Base-by-base conservation (phyloP, 1,139 yeast genomes). In the Pichia sp. region DNA sequence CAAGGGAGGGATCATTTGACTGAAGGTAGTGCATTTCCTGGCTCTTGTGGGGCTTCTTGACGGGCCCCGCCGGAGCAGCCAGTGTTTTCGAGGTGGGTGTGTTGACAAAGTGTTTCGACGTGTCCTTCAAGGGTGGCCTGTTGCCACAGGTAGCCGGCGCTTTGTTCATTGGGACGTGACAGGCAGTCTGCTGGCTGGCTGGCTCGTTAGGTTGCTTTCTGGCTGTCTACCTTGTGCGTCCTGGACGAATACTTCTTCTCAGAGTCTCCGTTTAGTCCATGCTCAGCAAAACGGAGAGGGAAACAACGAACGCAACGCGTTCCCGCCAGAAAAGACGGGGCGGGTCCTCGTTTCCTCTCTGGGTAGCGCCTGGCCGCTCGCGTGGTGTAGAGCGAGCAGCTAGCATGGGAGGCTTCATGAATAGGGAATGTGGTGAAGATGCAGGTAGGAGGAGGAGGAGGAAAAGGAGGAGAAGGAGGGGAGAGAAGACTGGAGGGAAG, bases 71-170 rank as follows among this genome's bases (percentile, higher is more conserved):
- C 12, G 49, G 49, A 46, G 48, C 48, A 14, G 46, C 46, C 40
- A 50, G 49, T 30, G 20, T 4, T 24, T 48, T 44, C 24, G 30
- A 16, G 2, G 49, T 31, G 4, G 55, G 58, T 1, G 61, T 54
- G 47, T 65, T 65, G 34, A 63, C 50, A 48, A 62, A 64, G 45
- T 58, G 49, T 49, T 63, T 64, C 3, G 70, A 66, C 16, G 68
- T 62, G 48, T 68, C 71, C 46, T 61, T 62, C 55, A 68, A 60
- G 2, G 70, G 71, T 10, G 61, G 54, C 45, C 60, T 49, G 3
- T 49, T 53, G 16, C 41, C 48, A 17, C n/a, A 46, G 14, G 50
- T 41, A 33, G 46, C 48, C 12, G 51, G 47, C 2, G 46, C 24
- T 17, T 47, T 51, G 43, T 17, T 46, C 53, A 51, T 51, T 30